A percentile compares a stretch with the other conserved stretches of the same genome.
Evolutionary conservation across 306 rosid species (phyloP).

Genomic region (Calophaca sinica): DNA sequence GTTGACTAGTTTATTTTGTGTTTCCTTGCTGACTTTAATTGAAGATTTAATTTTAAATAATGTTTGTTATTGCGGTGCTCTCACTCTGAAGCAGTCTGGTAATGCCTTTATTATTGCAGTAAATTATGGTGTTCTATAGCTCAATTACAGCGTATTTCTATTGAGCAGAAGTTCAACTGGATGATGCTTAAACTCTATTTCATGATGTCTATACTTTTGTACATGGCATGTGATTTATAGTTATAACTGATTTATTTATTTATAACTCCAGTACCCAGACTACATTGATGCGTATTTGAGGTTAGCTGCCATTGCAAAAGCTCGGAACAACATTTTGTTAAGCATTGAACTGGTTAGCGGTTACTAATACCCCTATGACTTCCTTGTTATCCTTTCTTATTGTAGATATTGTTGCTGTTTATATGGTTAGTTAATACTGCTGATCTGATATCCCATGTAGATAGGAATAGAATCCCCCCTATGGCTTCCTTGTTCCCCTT

Average conservation of each 20-base stretch:
- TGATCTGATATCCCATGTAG: constrained; percentile 7
- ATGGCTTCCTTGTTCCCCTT: no score
- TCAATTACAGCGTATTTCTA: constrained; percentile 38
- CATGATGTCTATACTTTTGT: constrained; percentile 21
- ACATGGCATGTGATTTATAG: constrained; percentile 21
- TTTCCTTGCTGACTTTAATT: constrained; percentile 10
- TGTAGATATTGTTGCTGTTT: constrained; percentile 1
- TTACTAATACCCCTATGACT: constrained; percentile 40
- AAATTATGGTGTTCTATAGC: constrained; percentile 7
- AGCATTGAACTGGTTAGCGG: constrained; percentile 88
- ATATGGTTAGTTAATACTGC: constrained; percentile 11
- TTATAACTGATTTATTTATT: constrained; percentile 25
- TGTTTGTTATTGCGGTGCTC: constrained; percentile 32
- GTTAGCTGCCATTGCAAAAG: constrained; percentile 93
- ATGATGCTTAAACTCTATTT: constrained; percentile 19
- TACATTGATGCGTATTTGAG: constrained; percentile 92
- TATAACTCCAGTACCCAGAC: constrained; percentile 79
- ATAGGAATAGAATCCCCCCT: neutral
- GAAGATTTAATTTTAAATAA: constrained; percentile 10
- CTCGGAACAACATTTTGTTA: constrained; percentile 82
- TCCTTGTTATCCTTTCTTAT: constrained; percentile 21
- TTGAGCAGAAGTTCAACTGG: constrained; percentile 18
- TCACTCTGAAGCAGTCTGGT: constrained; percentile 25
- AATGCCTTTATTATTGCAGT: constrained; percentile 28
- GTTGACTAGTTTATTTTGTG: no score